Evolutionary conservation across 1,139 yeast species (phyloP), one percentile per base, ranked within the genome.

Genomic region (Saccharomyces hybrid): DNA sequence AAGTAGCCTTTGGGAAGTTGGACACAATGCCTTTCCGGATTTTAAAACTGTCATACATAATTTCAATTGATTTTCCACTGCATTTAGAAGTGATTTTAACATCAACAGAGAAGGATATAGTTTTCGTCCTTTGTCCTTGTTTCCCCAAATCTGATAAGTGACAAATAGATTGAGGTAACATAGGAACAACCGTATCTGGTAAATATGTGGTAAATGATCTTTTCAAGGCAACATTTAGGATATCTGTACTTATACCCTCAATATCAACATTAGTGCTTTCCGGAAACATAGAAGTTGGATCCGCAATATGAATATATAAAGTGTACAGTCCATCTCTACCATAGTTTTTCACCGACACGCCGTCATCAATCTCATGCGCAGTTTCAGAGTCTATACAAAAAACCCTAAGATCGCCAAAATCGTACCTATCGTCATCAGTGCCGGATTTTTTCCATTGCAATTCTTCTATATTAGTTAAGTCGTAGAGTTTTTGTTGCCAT

Each of bases 301-400:
- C 93, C 1, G 99, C 98, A 57, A 93, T 82, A 69, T 88, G 96
- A 6, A 89, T 76, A 34, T 85, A 79, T 5, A 91, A 64, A 1
- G 73, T 71, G 61, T 74, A 79, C 4, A 66, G 20, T 13, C 26
- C 64, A 1, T 70, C 69, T 0, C 69, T 71, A 1, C 64, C 66
- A 0, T 71, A 56, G 29, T 66, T 67, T 44, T 74, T 73, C 20
- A 93, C 72, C 0, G 96, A 82, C 28, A 93, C 77, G 49, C 98
- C 99, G 69, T 93, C 99, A 69, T 93, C 99, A 57, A 93, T 87
- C 69, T 93, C 99, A 62, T 86, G 85, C 0, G 98, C 96, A 47
- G 77, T 78, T 11, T 76, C 81, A 2, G 85, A 79, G 70, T 93
- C 99, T 56, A 93, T 90, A 70, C 98, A 90, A 66, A 84, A 93